Base-by-base conservation (phyloP, 805 yeast genomes). In the Candida railenensis region DNA sequence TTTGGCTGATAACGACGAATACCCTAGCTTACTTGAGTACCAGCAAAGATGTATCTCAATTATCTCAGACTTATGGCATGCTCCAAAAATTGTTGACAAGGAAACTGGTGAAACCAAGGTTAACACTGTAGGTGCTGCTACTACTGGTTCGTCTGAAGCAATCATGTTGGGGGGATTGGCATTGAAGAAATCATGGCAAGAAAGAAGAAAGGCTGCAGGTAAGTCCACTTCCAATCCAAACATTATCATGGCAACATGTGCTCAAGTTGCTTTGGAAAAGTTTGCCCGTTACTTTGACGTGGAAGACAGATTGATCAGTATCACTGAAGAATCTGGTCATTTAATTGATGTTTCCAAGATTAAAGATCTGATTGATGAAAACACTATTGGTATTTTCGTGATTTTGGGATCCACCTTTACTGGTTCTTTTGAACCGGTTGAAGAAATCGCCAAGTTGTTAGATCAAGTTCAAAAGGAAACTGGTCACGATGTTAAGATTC, bases 211-310 rank as follows among this genome's bases (percentile, higher is more conserved):
- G 58, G 81, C 71, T 1, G 73, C 71, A 25, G 91, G 91, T 3
- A 79, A 81, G 52, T 76, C 83, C 42, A 67, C 63, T 42, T 77
- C 67, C 21, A 78, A 78, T 46, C 97, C 97, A 47, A 90, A 90
- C 65, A 88, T 90, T 59, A 68, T 90, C 51, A 89, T 90, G 96
- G 95, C 96, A 8, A 74, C 92, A 30, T 88, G 92, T 65, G 94
- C 92, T 45, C 97, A 90, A 69, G 97, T 91, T 40, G 96, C 96
- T 0, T 73, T 91, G 57, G 97, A 90, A 69, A 90, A 90, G 71
- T 91, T 91, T 68, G 96, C 97, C 14, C 75, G 96, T 43, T 90
- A 90, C 69, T 91, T 90, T 66, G 97, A 90, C 57, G 97, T 90
- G 40, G 96, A 90, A 61, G 79, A 87, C 51, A 76, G 96, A 55